A percentile compares a stretch with the other conserved stretches of the same genome.
Evolutionary conservation across 2,329 filamentous ascomycete genomes (phyloP).

Genomic region (Microdochium trichocladiopsis): DNA sequence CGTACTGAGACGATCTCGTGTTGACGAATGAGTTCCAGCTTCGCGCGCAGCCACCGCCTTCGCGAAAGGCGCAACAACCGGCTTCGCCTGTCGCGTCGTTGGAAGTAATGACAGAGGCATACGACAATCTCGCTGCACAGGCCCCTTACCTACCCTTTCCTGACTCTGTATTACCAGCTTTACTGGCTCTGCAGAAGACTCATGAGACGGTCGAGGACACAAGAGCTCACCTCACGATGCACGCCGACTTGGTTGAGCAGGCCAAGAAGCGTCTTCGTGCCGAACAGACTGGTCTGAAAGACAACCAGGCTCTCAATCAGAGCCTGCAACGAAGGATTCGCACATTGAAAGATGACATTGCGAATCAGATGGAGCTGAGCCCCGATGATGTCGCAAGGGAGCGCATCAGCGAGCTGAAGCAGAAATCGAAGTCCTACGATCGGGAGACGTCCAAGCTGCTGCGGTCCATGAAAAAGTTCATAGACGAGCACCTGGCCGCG

Average conservation of each 20-base stretch:
- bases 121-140: constrained; percentile 53
- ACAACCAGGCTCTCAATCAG: background rate
- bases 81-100: constrained; percentile 23
- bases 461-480: constrained; percentile 60
- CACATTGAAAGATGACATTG: constrained; percentile 48
- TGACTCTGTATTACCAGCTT: constrained; percentile 61
- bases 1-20: background rate
- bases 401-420: constrained; percentile 51
- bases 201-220: constrained; percentile 59
- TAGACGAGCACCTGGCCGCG: constrained; percentile 60
- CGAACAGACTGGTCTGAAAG: background rate
- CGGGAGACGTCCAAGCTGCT: constrained; percentile 54
- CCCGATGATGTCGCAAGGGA: constrained; percentile 56
- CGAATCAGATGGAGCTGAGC: constrained; percentile 49
- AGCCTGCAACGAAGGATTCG: constrained; percentile 38
- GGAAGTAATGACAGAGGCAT: constrained; percentile 54
- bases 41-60: constrained; percentile 11
- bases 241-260: constrained; percentile 32
- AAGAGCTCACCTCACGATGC: constrained; percentile 46
- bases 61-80: constrained; percentile 6
- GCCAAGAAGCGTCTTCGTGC: constrained; percentile 32
- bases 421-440: constrained; percentile 53
- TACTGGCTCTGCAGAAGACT: constrained; percentile 64
- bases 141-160: constrained; percentile 60
- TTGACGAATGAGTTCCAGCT: constrained; percentile 5